A percentile compares a stretch with the other conserved stretches of the same genome.
Conservation (phyloP, 1,284 basidiomycete genomes). For the Porodaedalea pini region DNA sequence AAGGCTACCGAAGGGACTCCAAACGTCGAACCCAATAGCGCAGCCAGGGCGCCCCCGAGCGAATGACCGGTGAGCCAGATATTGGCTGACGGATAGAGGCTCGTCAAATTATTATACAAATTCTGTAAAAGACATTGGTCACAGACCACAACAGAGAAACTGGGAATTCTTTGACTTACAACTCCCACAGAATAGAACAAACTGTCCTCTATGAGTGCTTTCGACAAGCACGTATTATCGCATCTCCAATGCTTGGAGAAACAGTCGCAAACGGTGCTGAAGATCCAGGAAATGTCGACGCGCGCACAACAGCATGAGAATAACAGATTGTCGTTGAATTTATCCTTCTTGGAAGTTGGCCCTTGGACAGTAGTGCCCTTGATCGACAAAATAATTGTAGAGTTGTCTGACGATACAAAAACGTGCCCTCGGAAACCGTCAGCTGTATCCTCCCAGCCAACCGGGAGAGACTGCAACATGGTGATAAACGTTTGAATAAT, state of each 20-base stretch:
- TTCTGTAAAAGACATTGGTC: conserved; percentile 37
- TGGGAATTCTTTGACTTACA: conserved; percentile 41
- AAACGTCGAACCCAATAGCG: conserved; percentile 87
- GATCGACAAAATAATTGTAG: conserved; percentile 85
- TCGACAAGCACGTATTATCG: conserved; percentile 78
- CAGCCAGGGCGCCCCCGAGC: conserved; percentile 85
- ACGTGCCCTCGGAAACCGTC: conserved; percentile 93
- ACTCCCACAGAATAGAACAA: conserved; percentile 86
- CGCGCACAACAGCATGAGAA: conserved; percentile 98
- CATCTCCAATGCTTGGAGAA: conserved; percentile 72
- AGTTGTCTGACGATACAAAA: conserved; percentile 75
- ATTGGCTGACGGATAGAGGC: conserved; percentile 79
- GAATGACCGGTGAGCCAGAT: conserved; percentile 93
- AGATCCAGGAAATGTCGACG: conserved; percentile 84
- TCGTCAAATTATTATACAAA: conserved; percentile 78
- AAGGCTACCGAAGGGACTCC: conserved; percentile 93
- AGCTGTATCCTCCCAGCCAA: conserved; percentile 83
- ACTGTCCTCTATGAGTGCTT: conserved; percentile 84
- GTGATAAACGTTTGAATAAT: not conserved
- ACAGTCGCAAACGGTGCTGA: conserved; percentile 86
- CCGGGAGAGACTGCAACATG: conserved; percentile 66
- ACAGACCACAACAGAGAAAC: conserved; percentile 5
- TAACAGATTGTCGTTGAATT: conserved; percentile 93
- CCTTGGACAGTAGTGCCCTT: conserved; percentile 89
- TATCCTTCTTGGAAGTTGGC: conserved; percentile 88